Percentiles rank a stretch among this genome's conserved stretches.
phyloP scores from a whole-genome alignment of 306 rosid species.

The apple (Malus domestica) region ASM211411v1 NC_041803.1:43497001-43497500 shows the following conservation, averaged over 20 bases:
- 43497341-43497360: background rate
- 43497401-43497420: too few relatives aligned
- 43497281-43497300: background rate
- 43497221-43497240: slow-evolving; percentile 86
- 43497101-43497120: slow-evolving; percentile 79
- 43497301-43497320: background rate
- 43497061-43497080: slow-evolving; percentile 87
- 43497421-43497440: too few relatives aligned
- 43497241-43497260: slow-evolving; percentile 80
- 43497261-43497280: slow-evolving; percentile 62
- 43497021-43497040: slow-evolving; percentile 69
- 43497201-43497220: slow-evolving; percentile 79
- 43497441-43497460: too few relatives aligned
- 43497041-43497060: slow-evolving; percentile 73
- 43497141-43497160: slow-evolving; percentile 67
- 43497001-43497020: slow-evolving; percentile 38
- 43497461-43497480: too few relatives aligned
- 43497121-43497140: slow-evolving; percentile 71
- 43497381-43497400: too few relatives aligned
- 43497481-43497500: too few relatives aligned
- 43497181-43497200: slow-evolving; percentile 62
- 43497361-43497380: background rate
- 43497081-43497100: slow-evolving; percentile 81
- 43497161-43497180: slow-evolving; percentile 83
- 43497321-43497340: background rate